These are phyloP conservation scores for Golubevia sp. DNA, from an alignment of 1,284 basidiomycete species.

Conservation along the genomic window DNA sequence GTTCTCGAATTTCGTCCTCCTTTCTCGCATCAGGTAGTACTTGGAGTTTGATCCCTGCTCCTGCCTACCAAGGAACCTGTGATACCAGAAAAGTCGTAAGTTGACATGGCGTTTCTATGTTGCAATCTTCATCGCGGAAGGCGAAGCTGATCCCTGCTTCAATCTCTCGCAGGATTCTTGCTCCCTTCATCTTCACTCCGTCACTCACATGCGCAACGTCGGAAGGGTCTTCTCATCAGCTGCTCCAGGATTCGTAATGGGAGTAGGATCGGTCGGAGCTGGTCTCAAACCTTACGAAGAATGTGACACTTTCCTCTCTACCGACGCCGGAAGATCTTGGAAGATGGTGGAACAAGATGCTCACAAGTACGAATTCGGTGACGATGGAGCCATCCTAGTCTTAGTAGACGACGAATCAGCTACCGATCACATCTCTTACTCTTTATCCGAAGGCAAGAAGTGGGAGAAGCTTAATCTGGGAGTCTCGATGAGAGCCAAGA, in stretches of 20 bases:
- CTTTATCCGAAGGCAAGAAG: slow-evolving; percentile 44
- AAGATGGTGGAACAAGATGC: slow-evolving; percentile 46
- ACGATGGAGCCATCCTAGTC: slow-evolving; percentile 49
- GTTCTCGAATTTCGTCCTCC: slow-evolving; percentile 29
- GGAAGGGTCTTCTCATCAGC: slow-evolving; percentile 51
- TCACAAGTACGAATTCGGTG: slow-evolving; percentile 59
- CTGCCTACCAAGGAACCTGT: not conserved
- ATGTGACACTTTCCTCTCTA: slow-evolving; percentile 56
- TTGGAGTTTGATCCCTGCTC: not conserved
- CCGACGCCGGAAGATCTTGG: slow-evolving; percentile 54
- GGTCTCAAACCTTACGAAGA: slow-evolving; percentile 46
- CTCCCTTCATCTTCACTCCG: slow-evolving; percentile 53
- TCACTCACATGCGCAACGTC: slow-evolving; percentile 43
- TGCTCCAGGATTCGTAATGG: slow-evolving; percentile 60
- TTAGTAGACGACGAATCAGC: slow-evolving; percentile 44
- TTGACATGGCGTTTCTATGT: not conserved
- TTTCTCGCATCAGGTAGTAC: not conserved
- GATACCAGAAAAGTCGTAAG: not conserved
- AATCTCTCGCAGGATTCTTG: slow-evolving; percentile 17
- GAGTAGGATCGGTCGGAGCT: slow-evolving; percentile 48
- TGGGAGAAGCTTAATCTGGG: slow-evolving; percentile 39
- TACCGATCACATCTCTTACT: slow-evolving; percentile 43
- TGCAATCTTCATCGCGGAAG: not conserved
- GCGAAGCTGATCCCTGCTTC: slow-evolving; percentile 1
- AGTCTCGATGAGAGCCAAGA: slow-evolving; percentile 26